Conservation (phyloP, 2,329 filamentous ascomycete genomes). For the Fusarium sambucinum region DNA sequence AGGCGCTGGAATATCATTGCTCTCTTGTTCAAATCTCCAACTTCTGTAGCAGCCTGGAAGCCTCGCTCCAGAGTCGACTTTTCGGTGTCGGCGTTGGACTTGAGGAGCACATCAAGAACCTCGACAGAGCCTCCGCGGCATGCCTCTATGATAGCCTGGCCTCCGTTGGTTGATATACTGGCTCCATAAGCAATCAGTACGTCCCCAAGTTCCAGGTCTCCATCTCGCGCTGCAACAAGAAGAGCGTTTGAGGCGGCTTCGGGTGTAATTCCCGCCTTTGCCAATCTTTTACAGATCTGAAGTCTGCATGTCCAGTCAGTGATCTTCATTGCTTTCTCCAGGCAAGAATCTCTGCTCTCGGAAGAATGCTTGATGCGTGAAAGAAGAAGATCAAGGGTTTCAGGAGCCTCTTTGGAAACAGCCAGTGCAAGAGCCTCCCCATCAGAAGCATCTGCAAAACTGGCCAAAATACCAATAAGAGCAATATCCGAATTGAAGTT, state of each 20-base stretch:
- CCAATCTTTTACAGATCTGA: slow-evolving; percentile 59
- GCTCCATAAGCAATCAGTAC: slow-evolving; percentile 66
- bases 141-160: slow-evolving; percentile 67
- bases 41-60: slow-evolving; percentile 67
- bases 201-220: slow-evolving; percentile 64
- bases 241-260: slow-evolving; percentile 63
- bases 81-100: slow-evolving; percentile 54
- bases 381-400: slow-evolving; percentile 63
- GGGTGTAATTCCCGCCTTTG: slow-evolving; percentile 60
- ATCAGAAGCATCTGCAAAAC: slow-evolving; percentile 62
- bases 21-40: slow-evolving; percentile 62
- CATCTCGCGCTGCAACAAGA: slow-evolving; percentile 64
- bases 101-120: slow-evolving; percentile 64
- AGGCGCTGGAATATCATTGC: slow-evolving; percentile 64
- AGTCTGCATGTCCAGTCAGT: slow-evolving; percentile 56
- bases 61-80: slow-evolving; percentile 61
- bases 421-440: slow-evolving; percentile 63
- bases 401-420: slow-evolving; percentile 59
- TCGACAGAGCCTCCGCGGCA: slow-evolving; percentile 63
- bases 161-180: slow-evolving; percentile 62
- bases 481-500: slow-evolving; percentile 62
- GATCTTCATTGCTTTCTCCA: slow-evolving; percentile 59
- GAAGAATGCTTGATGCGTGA: slow-evolving; percentile 52
- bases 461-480: slow-evolving; percentile 60
- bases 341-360: slow-evolving; percentile 55